phyloP scores from a whole-genome alignment of 331 rosid species.

The Malus hybrid region DNA sequence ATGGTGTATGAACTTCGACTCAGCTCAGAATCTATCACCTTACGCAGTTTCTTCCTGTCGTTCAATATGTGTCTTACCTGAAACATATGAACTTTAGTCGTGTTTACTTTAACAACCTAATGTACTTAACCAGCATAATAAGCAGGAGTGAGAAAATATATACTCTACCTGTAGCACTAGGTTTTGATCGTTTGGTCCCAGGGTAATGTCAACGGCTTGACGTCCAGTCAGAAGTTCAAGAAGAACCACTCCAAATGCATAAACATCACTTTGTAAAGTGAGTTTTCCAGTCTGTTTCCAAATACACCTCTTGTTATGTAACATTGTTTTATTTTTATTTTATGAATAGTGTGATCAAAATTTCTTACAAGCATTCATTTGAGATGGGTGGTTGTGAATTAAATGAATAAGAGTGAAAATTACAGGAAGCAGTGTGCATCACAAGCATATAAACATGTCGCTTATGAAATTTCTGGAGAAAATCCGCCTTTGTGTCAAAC shows the following conservation, averaged over 20 bases:
- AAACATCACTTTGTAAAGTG: conserved; percentile 90
- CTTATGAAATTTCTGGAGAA: not conserved
- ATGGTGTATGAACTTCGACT: conserved; percentile 65
- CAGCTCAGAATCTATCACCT: conserved; percentile 80
- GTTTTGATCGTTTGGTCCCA: conserved; percentile 88
- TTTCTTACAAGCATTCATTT: not conserved
- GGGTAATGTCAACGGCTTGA: conserved; percentile 81
- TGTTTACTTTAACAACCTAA: not conserved
- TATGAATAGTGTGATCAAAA: not conserved
- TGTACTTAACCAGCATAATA: not conserved
- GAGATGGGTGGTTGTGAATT: not conserved
- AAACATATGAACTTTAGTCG: conserved; percentile 9
- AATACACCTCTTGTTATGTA: conserved; percentile 7
- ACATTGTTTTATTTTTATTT: not conserved
- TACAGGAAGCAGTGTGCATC: not conserved
- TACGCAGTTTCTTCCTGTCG: conserved; percentile 74
- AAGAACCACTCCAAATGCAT: conserved; percentile 98
- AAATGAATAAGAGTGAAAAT: not conserved
- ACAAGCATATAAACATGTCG: not conserved
- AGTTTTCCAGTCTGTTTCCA: conserved; percentile 84
- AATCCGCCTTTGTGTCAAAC: not conserved
- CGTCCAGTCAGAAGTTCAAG: conserved; percentile 98
- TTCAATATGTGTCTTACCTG: conserved; percentile 80
- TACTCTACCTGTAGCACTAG: conserved; percentile 75
- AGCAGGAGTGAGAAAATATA: not conserved